Evolutionary conservation across 345 rosid genomes (phyloP).

Genomic region (Populus pruinosa): DNA sequence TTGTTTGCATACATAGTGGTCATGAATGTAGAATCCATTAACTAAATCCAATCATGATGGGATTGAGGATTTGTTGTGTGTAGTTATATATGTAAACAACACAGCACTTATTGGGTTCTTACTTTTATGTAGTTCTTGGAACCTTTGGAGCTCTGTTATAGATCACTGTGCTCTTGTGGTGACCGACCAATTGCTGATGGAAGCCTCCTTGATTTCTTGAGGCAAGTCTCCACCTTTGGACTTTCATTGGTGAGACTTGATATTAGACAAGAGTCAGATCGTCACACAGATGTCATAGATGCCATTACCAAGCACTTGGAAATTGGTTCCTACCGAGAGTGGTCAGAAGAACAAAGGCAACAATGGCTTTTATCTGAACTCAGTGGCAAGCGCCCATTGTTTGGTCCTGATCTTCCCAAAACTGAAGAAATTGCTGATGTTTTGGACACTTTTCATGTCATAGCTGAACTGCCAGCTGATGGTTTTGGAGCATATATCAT

Average conservation of each 20-base stretch:
- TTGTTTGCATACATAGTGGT: neutral
- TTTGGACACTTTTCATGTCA: conserved; percentile 28
- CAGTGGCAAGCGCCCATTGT: conserved; percentile 86
- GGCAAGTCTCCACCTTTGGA: conserved; percentile 98
- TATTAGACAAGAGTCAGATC: conserved; percentile 93
- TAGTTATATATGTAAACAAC: neutral
- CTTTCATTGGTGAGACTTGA: conserved; percentile 93
- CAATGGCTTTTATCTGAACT: conserved; percentile 97
- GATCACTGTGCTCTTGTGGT: conserved; percentile 90
- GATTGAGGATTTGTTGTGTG: neutral
- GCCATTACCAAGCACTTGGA: conserved; percentile 90
- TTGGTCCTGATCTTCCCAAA: conserved; percentile 93
- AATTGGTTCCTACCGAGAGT: conserved; percentile 81
- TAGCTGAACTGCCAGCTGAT: conserved; percentile 34
- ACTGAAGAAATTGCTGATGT: conserved; percentile 79
- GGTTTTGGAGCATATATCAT: conserved; percentile 36
- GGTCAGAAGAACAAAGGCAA: conserved; percentile 84
- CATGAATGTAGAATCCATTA: neutral
- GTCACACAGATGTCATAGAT: conserved; percentile 94
- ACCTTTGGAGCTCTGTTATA: conserved; percentile 94
- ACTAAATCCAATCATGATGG: neutral
- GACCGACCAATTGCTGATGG: conserved; percentile 97
- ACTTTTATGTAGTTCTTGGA: conserved; percentile 66
- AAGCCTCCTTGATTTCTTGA: conserved; percentile 93
- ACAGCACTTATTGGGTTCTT: conserved; percentile 14